Percentiles rank a stretch among this genome's conserved stretches.
These are phyloP conservation scores for Begonia masoniana DNA, from an alignment of 306 rosid genomes.

Conservation along the genomic window DNA sequence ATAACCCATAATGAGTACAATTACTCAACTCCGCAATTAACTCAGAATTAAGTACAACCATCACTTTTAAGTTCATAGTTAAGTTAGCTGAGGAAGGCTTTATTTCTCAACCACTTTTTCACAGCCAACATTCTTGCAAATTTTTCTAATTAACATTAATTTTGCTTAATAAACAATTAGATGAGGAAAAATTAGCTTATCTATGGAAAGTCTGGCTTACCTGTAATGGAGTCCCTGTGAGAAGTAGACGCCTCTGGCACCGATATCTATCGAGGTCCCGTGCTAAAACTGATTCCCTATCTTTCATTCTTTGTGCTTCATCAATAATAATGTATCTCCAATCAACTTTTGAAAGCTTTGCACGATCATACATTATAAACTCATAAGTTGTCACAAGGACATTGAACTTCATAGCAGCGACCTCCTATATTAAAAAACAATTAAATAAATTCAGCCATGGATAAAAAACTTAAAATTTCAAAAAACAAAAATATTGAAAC, in stretches of 20 bases:
- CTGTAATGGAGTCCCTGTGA: slow-evolving; percentile 98
- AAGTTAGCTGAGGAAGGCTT: too few relatives aligned
- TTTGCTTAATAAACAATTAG: too few relatives aligned
- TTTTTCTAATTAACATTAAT: too few relatives aligned
- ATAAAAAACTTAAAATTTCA: slow-evolving; percentile 7
- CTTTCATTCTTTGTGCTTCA: slow-evolving; percentile 99
- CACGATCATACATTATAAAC: slow-evolving; percentile 98
- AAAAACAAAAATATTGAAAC: slow-evolving; percentile 14
- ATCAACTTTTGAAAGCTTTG: slow-evolving; percentile 86
- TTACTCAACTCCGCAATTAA: too few relatives aligned
- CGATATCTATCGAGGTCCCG: slow-evolving; percentile 98
- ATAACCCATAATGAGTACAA: too few relatives aligned
- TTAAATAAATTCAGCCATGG: slow-evolving; percentile 9
- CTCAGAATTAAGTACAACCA: too few relatives aligned
- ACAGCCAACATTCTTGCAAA: too few relatives aligned
- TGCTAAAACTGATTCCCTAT: slow-evolving; percentile 91
- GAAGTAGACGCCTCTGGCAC: slow-evolving; percentile 88
- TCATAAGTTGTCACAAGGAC: slow-evolving; percentile 98
- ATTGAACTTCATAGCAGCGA: slow-evolving; percentile 89
- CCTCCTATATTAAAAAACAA: slow-evolving; percentile 40
- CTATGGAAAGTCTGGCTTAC: slow-evolving; percentile 12
- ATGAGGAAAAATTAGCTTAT: too few relatives aligned
- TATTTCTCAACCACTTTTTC: too few relatives aligned
- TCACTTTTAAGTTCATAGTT: too few relatives aligned
- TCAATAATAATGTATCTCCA: slow-evolving; percentile 98